phyloP scores from a whole-genome alignment of 768 basidiomycete species.

The Kwoniella newhampshirensis region DNA sequence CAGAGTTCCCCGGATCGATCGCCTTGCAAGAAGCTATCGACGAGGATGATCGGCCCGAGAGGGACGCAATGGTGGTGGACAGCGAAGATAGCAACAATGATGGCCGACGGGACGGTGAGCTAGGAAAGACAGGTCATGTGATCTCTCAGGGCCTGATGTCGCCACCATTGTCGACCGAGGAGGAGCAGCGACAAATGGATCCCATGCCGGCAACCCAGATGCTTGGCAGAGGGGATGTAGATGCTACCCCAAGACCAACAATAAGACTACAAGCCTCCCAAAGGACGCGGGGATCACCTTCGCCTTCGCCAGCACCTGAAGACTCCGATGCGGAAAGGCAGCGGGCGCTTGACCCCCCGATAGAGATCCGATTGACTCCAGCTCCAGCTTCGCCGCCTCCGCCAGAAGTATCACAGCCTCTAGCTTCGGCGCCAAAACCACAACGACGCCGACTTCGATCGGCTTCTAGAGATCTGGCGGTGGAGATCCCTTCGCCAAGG shows the following conservation, averaged over 20 bases:
- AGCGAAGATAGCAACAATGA: background rate
- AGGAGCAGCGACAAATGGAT: background rate
- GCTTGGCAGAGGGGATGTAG: background rate
- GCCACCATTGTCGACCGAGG: slow-evolving; percentile 13
- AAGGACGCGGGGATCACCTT: slow-evolving; percentile 2
- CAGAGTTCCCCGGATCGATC: slow-evolving; percentile 18
- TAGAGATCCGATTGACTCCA: slow-evolving; percentile 4
- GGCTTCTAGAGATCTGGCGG: slow-evolving; percentile 12
- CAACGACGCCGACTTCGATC: slow-evolving; percentile 15
- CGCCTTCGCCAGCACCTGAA: too few relatives aligned
- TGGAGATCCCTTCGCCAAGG: slow-evolving; percentile 8
- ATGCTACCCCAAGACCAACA: slow-evolving; percentile 5
- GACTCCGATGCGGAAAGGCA: background rate
- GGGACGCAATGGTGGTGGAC: slow-evolving; percentile 1
- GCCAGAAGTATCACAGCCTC: background rate
- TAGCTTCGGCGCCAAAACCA: slow-evolving; percentile 1
- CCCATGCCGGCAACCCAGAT: slow-evolving; percentile 13
- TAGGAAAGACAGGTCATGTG: slow-evolving; percentile 6
- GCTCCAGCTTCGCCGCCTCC: background rate
- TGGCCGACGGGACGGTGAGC: background rate
- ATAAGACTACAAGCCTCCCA: background rate
- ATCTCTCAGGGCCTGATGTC: slow-evolving; percentile 22
- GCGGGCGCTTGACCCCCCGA: slow-evolving; percentile 6
- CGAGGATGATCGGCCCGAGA: slow-evolving; percentile 18
- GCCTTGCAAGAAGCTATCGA: slow-evolving; percentile 25